Evolutionary conservation across 352 stramenopile genomes (phyloP), one percentile per base, ranked within the genome.

Genomic region (Globisporangium acanthophoron): DNA sequence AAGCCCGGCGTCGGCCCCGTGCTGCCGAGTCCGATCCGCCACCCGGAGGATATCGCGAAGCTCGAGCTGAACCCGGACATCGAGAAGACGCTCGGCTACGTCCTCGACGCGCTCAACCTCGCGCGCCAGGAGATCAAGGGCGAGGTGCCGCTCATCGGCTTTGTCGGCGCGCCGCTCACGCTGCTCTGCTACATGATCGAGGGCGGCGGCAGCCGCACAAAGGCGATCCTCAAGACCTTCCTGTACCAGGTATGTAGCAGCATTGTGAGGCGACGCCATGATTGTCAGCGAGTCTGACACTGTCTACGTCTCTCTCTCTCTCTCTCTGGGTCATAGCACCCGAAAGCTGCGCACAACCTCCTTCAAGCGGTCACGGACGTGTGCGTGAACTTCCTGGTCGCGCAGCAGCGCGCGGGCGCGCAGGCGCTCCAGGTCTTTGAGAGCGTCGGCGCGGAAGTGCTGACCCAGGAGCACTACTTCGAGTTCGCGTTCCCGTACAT

Each of bases 141-240:
- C 35, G 76, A 94, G 58, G 92, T 98, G n/a, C 92, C 93, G n/a
- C 74, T 99, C 2, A 98, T 99, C 66, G 97, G 97, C 46, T 99
- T 99, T 71, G 96, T 90, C n/a, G 97, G 96, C 33, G 96, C 86
- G 16, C 97, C 97, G 13, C 96, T 97, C 61, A 99, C 96, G 39
- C 85, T 99, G 45, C 82, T 99, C 52, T 98, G 94, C 77, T 99
- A 99, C 80, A 99, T 99, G 94, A 95, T 99, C 29, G 97, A 98
- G 52, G 96, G 96, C 60, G 94, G 93, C 27, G 96, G 91, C 40
- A 98, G 93, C 62, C 97, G 96, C 66, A 99, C 98, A 51, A 95
- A 94, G 62, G 80, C 90, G 21, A 80, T 97, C 62, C 88, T 96
- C 50, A 96, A 98, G 78, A 88, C 88, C n/a, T 99, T 97, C 79